phyloP scores from a whole-genome alignment of 768 basidiomycete genomes.

The Cyathus striatus region DNA sequence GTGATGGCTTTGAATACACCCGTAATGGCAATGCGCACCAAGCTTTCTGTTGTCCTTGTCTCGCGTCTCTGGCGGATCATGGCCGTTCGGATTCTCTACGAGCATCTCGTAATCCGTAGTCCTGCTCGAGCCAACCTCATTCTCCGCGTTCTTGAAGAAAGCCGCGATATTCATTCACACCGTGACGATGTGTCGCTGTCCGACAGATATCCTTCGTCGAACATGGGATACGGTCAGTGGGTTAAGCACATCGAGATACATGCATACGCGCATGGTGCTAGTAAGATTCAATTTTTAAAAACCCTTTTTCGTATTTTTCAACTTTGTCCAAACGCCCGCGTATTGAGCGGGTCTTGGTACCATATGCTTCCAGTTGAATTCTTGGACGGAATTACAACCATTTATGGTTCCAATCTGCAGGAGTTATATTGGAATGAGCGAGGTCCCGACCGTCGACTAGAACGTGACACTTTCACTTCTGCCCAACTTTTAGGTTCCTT shows the following conservation, averaged over 20 bases:
- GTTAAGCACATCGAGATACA: slow-evolving; percentile 43
- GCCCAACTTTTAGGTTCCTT: slow-evolving; percentile 36
- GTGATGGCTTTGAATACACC: slow-evolving; percentile 44
- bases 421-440: slow-evolving; percentile 42
- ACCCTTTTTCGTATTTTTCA: slow-evolving; percentile 38
- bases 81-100: slow-evolving; percentile 37
- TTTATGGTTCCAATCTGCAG: slow-evolving; percentile 35
- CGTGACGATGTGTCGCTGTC: slow-evolving; percentile 4
- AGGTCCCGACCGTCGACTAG: slow-evolving; percentile 3
- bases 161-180: too few species aligned
- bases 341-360: slow-evolving; percentile 43
- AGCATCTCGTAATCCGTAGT: slow-evolving; percentile 41
- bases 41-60: slow-evolving; percentile 43
- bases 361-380: slow-evolving; percentile 38
- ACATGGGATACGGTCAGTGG: slow-evolving; percentile 36
- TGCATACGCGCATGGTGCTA: slow-evolving; percentile 37
- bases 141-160: slow-evolving; percentile 27
- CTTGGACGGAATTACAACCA: slow-evolving; percentile 29
- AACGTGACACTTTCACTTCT: slow-evolving; percentile 18
- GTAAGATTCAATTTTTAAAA: slow-evolving; percentile 31
- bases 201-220: slow-evolving; percentile 1
- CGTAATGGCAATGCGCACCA: slow-evolving; percentile 40
- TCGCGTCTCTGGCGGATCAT: slow-evolving; percentile 41
- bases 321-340: slow-evolving; percentile 38
- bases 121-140: slow-evolving; percentile 33